Evolutionary conservation across 371 early-diverging fungal species (phyloP), one percentile per base, ranked within the genome.

Genomic region (Mortierella sp.): DNA sequence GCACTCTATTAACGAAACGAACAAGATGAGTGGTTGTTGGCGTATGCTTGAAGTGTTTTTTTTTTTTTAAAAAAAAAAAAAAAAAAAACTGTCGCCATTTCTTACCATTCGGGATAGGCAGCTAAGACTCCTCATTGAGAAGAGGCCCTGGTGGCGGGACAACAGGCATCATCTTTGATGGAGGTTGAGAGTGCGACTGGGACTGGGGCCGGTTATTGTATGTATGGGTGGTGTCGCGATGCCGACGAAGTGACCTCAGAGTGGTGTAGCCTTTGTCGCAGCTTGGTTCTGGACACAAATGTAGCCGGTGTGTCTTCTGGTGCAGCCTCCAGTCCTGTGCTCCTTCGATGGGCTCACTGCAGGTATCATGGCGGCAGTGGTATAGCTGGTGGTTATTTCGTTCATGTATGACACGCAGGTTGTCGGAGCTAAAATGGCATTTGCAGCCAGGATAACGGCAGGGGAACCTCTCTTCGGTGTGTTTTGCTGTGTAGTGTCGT

Each of bases 51-150:
- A n/a, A n/a, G n/a, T n/a, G n/a, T n/a, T n/a, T n/a, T n/a, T n/a
- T n/a, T n/a, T n/a, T n/a, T n/a, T n/a, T n/a, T n/a, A n/a, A n/a
- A n/a, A n/a, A n/a, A n/a, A n/a, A n/a, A n/a, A n/a, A n/a, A n/a
- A 55, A 64, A 64, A 64, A 64, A 64, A 64, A 64, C 55, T 29
- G 48, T 57, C 64, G 48, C 47, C 14, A 46, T 64, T 56, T 56
- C 25, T 57, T 23, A 64, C 57, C 65, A 64, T 64, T 64, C 30
- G 65, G 65, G n/a, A 65, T 65, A 23, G 58, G 37, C 51, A 19
- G 65, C 37, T 48, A 50, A 30, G 65, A 57, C 65, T 65, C 65
- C 28, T 65, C 57, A 58, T 65, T 26, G 50, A 65, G 57, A 21
- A 65, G 19, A 57, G 65, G 65, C 37, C 37, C 65, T 21, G 58